Base-by-base conservation (phyloP, 345 rosid species). In the Tarenaya hassleriana region DNA sequence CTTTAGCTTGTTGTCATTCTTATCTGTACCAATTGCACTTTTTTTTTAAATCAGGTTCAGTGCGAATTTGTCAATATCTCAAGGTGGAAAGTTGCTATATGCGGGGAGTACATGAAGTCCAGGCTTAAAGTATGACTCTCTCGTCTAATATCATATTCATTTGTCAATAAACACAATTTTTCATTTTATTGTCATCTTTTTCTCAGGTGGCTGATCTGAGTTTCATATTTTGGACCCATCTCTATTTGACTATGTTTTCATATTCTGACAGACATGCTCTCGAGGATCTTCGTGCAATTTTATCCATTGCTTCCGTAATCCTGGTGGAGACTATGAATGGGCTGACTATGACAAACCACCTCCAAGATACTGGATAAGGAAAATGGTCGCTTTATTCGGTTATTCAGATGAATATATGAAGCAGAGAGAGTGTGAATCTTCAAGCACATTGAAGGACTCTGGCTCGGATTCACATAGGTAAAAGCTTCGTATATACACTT, bases 321-420 rank as follows among this genome's bases (percentile, higher is more conserved):
- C 98, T 17, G 96, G 98, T 39, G 96, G 88, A 24, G 98, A 92
- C 75, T 92, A 85, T 69, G 94, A 88, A 64, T 92, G 98, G 98
- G 95, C 98, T 57, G 95, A 92, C 68, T 72, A 75, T 82, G 96
- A 88, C 69, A 83, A 77, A 71, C 90, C 88, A 60, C 88, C 96
- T 46, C 96, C 98, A 21, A 79, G 79, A 72, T 88, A 71, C 73
- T 92, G 98, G 98, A 62, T 71, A 43, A 70, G 63, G 59, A 81
- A 81, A 73, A 92, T 92, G 96, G 67, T 56, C 44, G 77, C 86
- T 58, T 71, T 92, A 63, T 92, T 92, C 76, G 98, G 98, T 41
- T 68, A 76, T 71, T 55, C 79, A 40, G 76, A 60, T 58, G 82
- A 83, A 59, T 43, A 64, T 66, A 70, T 65, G 68, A 77, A 67